Evolutionary conservation across 2,329 filamentous ascomycete genomes (phyloP), one percentile per base, ranked within the genome.

Genomic region (Aureobasidium sp.): DNA sequence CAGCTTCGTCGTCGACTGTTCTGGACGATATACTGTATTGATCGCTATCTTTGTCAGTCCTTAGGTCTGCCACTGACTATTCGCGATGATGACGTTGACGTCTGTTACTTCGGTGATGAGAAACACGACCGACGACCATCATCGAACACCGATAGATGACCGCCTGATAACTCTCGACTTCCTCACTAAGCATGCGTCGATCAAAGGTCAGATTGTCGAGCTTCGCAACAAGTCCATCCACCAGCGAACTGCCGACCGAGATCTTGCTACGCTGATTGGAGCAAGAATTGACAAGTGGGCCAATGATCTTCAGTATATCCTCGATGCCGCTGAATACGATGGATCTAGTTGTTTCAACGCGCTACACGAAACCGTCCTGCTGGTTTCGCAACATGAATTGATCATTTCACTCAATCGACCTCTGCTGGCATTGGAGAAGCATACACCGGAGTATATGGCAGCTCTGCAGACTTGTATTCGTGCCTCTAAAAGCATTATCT

Each of bases 21-120:
- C 63, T 85, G 82, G 81, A 79, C 79, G 1, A 76, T 84, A 0
- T 85, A 84, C 53, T 78, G 74, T 16, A 69, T 83, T 0, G 82
- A 85, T 47, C 74, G 82, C 49, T 79, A 82, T 61, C 72, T 85
- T 0, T 82, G 79, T 9, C 82, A 85, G 50, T 81, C 81, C 0
- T 75, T 85, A 2, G 82, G 82, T 0, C 72, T 83, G 0, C 82
- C 82, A 0, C 70, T 84, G 0, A 78, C 79, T 25, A 79, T 85
- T 11, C 77, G 78, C 55, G 82, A 85, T 63, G 79, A 83, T 47
- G 82, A 85, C 61, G 70, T 84, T 6, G 82, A 85, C 65, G 82
- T 85, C 1, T 85, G 82, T 64, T 81, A 81, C 61, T 79, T 78
- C 0, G 76, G 76, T 0, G 69, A 77, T 3, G 81, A 84, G 65